Evolutionary conservation across 129 eudicot genomes (phyloP).

Genomic region (Pulicaria dysenterica): DNA sequence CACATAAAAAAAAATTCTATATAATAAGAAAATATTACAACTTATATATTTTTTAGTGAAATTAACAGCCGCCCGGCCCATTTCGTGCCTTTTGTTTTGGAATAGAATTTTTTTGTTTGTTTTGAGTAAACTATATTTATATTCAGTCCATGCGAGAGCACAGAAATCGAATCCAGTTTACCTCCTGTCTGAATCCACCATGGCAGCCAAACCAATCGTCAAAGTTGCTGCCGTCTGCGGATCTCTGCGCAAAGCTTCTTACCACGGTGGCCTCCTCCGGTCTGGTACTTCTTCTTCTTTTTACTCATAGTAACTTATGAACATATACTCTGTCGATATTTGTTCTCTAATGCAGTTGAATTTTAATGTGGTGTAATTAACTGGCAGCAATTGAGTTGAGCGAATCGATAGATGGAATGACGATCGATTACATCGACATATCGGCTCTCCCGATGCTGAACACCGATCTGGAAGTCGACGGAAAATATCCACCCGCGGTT

Average conservation of each 20-base stretch:
- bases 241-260: constrained; percentile 75
- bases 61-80: too few species aligned
- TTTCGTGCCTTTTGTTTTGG: too few species aligned
- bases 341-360: not conserved
- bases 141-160: too few species aligned
- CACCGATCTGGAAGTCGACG: constrained; percentile 77
- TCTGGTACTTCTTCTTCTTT: constrained; percentile 47
- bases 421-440: constrained; percentile 68
- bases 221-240: constrained; percentile 72
- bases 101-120: too few species aligned
- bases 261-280: constrained; percentile 58
- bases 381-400: constrained; percentile 33
- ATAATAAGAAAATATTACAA: too few species aligned
- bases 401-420: constrained; percentile 55
- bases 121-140: too few species aligned
- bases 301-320: not conserved
- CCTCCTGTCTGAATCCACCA: not conserved
- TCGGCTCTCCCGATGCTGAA: constrained; percentile 75
- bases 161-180: not conserved
- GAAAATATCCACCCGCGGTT: constrained; percentile 65
- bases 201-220: constrained; percentile 42
- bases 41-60: too few species aligned
- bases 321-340: not conserved
- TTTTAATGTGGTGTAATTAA: not conserved
- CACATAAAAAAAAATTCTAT: too few species aligned